Conservation (phyloP, 805 yeast species). For the Metschnikowia anglica region DNA sequence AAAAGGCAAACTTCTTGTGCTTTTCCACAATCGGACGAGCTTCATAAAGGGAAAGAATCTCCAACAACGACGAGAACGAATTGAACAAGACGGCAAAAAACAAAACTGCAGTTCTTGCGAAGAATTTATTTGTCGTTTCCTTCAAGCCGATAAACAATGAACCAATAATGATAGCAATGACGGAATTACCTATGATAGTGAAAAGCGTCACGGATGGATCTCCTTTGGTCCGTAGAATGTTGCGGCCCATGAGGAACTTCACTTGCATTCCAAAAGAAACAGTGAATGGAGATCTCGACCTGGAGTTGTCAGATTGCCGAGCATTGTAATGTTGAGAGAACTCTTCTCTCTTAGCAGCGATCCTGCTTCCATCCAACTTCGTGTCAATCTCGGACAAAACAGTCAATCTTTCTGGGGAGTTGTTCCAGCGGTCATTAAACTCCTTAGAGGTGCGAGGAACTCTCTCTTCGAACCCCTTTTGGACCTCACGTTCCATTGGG, state of each 20-base stretch:
- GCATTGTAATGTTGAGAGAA: constrained; percentile 25
- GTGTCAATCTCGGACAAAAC: constrained; percentile 44
- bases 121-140: constrained; percentile 51
- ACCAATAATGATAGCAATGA: constrained; percentile 58
- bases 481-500: constrained; percentile 56
- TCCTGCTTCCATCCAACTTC: constrained; percentile 29
- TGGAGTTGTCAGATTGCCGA: constrained; percentile 40
- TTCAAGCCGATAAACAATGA: constrained; percentile 55
- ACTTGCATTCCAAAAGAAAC: constrained; percentile 29
- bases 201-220: constrained; percentile 56
- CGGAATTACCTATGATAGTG: constrained; percentile 48
- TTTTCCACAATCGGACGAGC: constrained; percentile 64
- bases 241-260: constrained; percentile 50
- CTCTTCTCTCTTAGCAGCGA: constrained; percentile 8
- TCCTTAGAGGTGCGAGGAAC: constrained; percentile 58
- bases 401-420: constrained; percentile 47
- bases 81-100: constrained; percentile 60
- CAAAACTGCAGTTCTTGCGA: constrained; percentile 59
- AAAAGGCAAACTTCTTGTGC: constrained; percentile 68
- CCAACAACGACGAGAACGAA: constrained; percentile 58
- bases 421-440: constrained; percentile 56
- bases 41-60: constrained; percentile 54
- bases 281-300: constrained; percentile 34
- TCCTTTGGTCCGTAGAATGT: constrained; percentile 51
- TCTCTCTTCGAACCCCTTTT: constrained; percentile 46